Percentiles rank a stretch among this genome's conserved stretches.
Conservation (phyloP, 345 rosid genomes). For the Crucihimalaya himalaica region DNA sequence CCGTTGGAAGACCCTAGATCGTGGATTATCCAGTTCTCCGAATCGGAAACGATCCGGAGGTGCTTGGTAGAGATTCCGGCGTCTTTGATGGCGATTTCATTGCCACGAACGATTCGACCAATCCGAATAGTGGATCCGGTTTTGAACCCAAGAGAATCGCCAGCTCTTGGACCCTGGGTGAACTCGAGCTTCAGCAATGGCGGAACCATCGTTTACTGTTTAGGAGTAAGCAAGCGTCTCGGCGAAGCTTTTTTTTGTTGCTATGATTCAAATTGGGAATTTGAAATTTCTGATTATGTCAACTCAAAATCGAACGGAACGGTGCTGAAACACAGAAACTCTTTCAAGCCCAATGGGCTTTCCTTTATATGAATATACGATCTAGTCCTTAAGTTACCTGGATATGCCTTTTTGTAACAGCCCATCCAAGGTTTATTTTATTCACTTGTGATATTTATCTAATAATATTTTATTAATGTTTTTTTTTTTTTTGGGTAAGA, state of each 20-base stretch:
- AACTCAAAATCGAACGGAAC: neutral
- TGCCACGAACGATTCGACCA: conserved; percentile 80
- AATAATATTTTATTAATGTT: neutral
- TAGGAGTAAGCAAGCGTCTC: conserved; percentile 24
- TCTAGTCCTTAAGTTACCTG: neutral
- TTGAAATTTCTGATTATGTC: conserved; percentile 12
- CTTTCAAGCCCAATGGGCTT: conserved; percentile 15
- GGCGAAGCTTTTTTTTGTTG: neutral
- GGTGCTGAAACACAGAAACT: neutral
- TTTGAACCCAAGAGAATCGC: conserved; percentile 58
- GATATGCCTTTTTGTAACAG: neutral
- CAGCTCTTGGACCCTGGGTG: conserved; percentile 65
- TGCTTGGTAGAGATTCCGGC: conserved; percentile 86
- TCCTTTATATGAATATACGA: neutral
- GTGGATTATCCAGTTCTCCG: conserved; percentile 63
- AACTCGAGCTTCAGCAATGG: conserved; percentile 52
- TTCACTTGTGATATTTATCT: neutral
- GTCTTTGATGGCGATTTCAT: conserved; percentile 65
- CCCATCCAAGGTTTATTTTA: neutral
- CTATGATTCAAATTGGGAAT: neutral
- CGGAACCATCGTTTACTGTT: conserved; percentile 42
- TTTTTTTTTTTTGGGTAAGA: too few species aligned
- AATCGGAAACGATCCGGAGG: conserved; percentile 53
- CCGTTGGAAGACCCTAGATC: conserved; percentile 92
- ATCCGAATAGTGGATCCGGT: conserved; percentile 54